These are phyloP conservation scores for Kodamaea derodonti DNA, from an alignment of 1,139 yeast species.

Conservation along the genomic window DNA sequence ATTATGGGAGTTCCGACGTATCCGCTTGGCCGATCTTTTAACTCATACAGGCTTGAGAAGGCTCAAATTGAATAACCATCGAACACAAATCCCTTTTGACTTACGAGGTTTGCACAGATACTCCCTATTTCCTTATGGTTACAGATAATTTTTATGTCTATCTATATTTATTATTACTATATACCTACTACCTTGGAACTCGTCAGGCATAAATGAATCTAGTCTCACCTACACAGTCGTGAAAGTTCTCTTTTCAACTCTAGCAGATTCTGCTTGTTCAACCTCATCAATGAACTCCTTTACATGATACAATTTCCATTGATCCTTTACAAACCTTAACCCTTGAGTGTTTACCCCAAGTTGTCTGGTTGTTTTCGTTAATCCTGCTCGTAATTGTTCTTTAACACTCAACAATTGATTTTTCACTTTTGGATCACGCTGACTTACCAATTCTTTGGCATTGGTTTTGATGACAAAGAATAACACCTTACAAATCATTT, in stretches of 20 bases:
- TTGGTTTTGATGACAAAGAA: slow-evolving; percentile 71
- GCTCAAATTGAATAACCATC: too few species aligned
- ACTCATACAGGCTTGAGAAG: too few species aligned
- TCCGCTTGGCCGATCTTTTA: too few species aligned
- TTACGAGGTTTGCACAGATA: too few species aligned
- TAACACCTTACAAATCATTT: slow-evolving; percentile 69
- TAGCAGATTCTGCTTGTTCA: slow-evolving; percentile 51
- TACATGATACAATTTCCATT: slow-evolving; percentile 77
- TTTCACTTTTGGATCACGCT: slow-evolving; percentile 60
- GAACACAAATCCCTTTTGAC: too few species aligned
- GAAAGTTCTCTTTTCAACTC: slow-evolving; percentile 67
- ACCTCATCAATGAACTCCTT: slow-evolving; percentile 70
- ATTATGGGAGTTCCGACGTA: too few species aligned
- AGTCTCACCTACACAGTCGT: slow-evolving; percentile 25
- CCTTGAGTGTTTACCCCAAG: slow-evolving; percentile 91
- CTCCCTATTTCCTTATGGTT: too few species aligned
- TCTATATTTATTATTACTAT: too few species aligned
- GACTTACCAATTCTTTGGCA: slow-evolving; percentile 68
- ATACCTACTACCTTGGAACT: too few species aligned
- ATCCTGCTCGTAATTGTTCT: slow-evolving; percentile 49
- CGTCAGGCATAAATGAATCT: not conserved
- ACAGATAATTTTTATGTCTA: too few species aligned
- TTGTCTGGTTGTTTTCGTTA: slow-evolving; percentile 50
- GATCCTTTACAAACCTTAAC: slow-evolving; percentile 63
- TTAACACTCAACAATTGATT: slow-evolving; percentile 58